Percentiles rank a stretch among this genome's conserved stretches.
These are phyloP conservation scores for Vitis amurensis DNA, from an alignment of 164 flowering plant genomes.

Conservation along the genomic window DNA sequence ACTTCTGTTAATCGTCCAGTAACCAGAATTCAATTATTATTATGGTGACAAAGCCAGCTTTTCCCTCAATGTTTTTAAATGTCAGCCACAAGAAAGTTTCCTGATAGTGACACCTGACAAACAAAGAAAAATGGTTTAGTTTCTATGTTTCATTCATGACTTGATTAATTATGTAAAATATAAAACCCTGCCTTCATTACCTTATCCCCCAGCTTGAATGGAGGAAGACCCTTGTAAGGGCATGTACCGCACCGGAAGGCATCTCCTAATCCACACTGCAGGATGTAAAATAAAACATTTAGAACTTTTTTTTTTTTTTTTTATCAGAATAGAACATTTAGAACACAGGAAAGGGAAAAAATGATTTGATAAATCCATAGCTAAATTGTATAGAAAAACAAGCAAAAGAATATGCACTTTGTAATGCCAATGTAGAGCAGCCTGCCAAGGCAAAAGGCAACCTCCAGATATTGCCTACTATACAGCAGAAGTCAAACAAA, in stretches of 20 bases:
- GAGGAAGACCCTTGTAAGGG: slow-evolving; percentile 93
- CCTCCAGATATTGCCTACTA: no score
- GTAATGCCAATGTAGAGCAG: no score
- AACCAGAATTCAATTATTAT: no score
- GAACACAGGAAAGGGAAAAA: no score
- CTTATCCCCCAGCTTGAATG: slow-evolving; percentile 94
- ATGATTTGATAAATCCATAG: neutral
- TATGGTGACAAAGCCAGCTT: no score
- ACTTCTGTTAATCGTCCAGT: no score
- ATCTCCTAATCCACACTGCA: slow-evolving; percentile 98
- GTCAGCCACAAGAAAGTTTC: slow-evolving; percentile 30
- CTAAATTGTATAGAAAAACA: no score
- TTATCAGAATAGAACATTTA: neutral
- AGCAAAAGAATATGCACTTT: no score
- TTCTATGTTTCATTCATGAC: neutral
- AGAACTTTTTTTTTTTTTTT: no score
- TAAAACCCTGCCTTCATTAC: slow-evolving; percentile 26
- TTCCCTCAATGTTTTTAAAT: slow-evolving; percentile 2
- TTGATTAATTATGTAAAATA: no score
- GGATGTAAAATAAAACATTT: neutral
- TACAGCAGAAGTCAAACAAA: no score
- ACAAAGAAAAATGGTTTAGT: neutral
- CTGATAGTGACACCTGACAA: slow-evolving; percentile 24
- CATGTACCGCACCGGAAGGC: slow-evolving; percentile 94
- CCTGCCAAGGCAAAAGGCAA: no score